Conservation (phyloP, 768 basidiomycete genomes). For the Suillus paluster region DNA sequence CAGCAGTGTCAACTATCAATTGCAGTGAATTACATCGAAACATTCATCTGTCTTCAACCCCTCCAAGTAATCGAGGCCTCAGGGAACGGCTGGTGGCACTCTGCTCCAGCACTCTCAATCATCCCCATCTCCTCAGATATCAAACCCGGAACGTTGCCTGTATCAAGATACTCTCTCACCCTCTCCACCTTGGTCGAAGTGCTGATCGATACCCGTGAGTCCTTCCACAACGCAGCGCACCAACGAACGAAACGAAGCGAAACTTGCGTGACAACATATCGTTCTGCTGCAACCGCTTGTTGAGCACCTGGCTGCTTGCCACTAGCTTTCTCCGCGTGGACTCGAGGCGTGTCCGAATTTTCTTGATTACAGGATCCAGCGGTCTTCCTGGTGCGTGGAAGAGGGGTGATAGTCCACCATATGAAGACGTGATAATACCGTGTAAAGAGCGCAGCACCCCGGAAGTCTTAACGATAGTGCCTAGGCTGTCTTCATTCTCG, state of each 20-base stretch:
- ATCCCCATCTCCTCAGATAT: constrained; percentile 23
- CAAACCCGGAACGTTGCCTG: constrained; percentile 26
- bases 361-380: constrained; percentile 33
- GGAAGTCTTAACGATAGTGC: constrained; percentile 33
- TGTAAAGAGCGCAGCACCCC: constrained; percentile 38
- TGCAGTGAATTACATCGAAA: background rate
- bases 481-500: constrained; percentile 42
- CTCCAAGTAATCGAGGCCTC: background rate
- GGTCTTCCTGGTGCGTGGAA: constrained; percentile 33
- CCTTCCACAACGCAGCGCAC: background rate
- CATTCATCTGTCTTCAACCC: background rate
- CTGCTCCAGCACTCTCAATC: constrained; percentile 22
- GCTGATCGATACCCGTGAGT: constrained; percentile 13
- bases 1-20: too few relatives aligned
- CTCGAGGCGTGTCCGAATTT: constrained; percentile 22
- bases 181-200: constrained; percentile 25
- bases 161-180: constrained; percentile 24
- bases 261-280: background rate
- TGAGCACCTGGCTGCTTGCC: constrained; percentile 19
- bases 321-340: constrained; percentile 19
- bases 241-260: background rate
- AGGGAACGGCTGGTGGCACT: constrained; percentile 17
- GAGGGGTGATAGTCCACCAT: constrained; percentile 37
- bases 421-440: constrained; percentile 32
- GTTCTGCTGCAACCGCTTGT: constrained; percentile 19